These are phyloP conservation scores for Picochlorum sp. DNA, from an alignment of 139 green algal species.

Conservation along the genomic window DNA sequence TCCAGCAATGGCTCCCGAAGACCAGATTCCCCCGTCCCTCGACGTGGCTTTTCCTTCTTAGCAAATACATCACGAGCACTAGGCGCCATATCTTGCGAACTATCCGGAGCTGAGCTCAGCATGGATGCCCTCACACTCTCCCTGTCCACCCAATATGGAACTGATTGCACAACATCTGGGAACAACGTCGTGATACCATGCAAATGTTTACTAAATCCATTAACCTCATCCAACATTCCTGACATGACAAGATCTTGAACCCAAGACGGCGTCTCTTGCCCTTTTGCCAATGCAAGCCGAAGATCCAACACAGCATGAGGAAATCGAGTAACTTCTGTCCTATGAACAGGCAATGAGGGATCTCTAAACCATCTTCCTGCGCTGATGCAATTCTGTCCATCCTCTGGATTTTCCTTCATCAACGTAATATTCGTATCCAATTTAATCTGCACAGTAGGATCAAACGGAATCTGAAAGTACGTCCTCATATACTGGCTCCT, in stretches of 20 bases:
- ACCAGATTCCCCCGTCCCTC: not conserved
- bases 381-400: constrained; percentile 45
- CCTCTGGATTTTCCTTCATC: constrained; percentile 90
- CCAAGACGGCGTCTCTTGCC: constrained; percentile 64
- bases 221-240: constrained; percentile 49
- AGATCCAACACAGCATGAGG: constrained; percentile 87
- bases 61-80: constrained; percentile 12
- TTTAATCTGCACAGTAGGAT: constrained; percentile 72
- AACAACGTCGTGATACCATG: constrained; percentile 74
- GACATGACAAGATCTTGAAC: constrained; percentile 69
- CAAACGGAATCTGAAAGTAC: constrained; percentile 89
- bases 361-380: constrained; percentile 56
- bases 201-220: constrained; percentile 95
- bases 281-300: constrained; percentile 74
- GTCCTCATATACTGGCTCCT: constrained; percentile 90
- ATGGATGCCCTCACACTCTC: constrained; percentile 58
- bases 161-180: constrained; percentile 75
- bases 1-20: not conserved
- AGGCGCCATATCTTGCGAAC: constrained; percentile 14
- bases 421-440: constrained; percentile 94
- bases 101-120: constrained; percentile 39
- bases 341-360: constrained; percentile 50
- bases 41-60: constrained; percentile 16
- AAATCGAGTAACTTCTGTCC: constrained; percentile 83
- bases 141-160: constrained; percentile 95